phyloP scores from a whole-genome alignment of 345 rosid genomes.

The Eucalyptus sp. region DNA sequence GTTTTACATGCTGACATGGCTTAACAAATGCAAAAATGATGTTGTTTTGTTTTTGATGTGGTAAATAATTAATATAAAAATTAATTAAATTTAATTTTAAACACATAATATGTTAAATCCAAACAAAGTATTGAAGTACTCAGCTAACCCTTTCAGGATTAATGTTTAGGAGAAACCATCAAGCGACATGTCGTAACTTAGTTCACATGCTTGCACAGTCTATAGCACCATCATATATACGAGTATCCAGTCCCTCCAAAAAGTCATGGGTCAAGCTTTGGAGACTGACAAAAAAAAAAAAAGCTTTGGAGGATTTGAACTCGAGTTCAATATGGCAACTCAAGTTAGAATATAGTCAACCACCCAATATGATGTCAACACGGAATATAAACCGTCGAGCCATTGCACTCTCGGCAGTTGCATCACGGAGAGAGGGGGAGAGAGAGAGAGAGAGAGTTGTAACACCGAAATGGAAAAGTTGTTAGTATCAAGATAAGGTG shows the following conservation, averaged over 20 bases:
- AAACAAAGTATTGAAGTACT: background rate
- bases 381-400: background rate
- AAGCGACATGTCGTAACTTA: background rate
- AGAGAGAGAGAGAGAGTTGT: background rate
- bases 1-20: too few relatives aligned
- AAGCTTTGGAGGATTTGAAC: background rate
- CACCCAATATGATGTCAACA: background rate
- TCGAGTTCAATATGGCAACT: background rate
- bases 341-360: background rate
- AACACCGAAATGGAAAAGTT: background rate
- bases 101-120: background rate
- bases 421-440: background rate
- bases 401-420: background rate
- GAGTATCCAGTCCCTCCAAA: background rate
- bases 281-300: too few relatives aligned
- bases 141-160: background rate
- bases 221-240: background rate
- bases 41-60: too few relatives aligned
- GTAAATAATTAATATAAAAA: too few relatives aligned
- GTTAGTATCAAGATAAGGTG: background rate
- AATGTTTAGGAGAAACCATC: background rate
- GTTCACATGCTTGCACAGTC: background rate
- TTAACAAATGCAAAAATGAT: too few relatives aligned
- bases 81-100: background rate
- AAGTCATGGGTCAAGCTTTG: background rate